Percentiles rank a stretch among this genome's conserved stretches.
Conservation (phyloP, 176 grass and related monocot genomes). For the Oryza meyeriana region DNA sequence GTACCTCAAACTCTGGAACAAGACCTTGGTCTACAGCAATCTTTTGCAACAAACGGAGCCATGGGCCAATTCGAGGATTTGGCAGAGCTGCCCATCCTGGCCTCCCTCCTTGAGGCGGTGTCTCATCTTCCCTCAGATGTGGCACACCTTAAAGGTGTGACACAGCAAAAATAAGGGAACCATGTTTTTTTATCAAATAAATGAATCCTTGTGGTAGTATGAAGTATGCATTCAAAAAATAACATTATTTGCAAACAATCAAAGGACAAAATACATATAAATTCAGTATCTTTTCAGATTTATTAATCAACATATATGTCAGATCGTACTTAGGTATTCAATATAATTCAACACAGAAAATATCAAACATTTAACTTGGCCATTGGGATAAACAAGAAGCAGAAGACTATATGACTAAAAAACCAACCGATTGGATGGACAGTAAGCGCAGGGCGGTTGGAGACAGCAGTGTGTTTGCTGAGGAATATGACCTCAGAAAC, state of each 20-base stretch:
- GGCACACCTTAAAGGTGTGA: conserved; percentile 56
- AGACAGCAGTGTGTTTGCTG: conserved; percentile 77
- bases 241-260: neutral
- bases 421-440: conserved; percentile 82
- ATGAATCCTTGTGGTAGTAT: neutral
- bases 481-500: conserved; percentile 76
- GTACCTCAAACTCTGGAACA: conserved; percentile 90
- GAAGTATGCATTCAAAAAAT: neutral
- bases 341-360: neutral
- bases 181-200: neutral
- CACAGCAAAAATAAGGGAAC: neutral
- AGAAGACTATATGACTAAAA: neutral
- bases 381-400: neutral
- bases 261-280: neutral
- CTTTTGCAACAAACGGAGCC: conserved; percentile 72
- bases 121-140: conserved; percentile 77
- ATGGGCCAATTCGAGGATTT: conserved; percentile 81
- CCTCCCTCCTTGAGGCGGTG: conserved; percentile 66
- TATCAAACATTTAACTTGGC: conserved; percentile 12
- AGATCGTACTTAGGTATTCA: neutral
- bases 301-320: neutral
- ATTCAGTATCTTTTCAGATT: neutral
- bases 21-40: conserved; percentile 67
- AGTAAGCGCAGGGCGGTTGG: conserved; percentile 75
- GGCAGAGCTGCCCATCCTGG: conserved; percentile 81